Conservation (phyloP, 2,329 filamentous ascomycete genomes). For the Exophiala lecanii-corni region DNA sequence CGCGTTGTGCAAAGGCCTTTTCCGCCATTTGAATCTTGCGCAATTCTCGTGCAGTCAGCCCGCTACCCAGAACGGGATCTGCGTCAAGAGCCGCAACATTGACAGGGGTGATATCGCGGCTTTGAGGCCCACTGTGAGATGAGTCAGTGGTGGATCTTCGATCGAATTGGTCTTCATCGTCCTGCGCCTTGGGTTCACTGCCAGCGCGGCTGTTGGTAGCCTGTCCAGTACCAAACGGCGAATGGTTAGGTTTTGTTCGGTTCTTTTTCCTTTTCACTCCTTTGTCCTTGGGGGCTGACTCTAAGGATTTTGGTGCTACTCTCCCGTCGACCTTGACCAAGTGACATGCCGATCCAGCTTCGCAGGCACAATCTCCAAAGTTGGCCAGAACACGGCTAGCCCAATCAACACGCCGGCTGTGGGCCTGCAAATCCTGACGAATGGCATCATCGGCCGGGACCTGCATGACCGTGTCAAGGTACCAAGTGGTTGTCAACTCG, state of each 20-base stretch:
- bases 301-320: constrained; percentile 31
- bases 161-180: constrained; percentile 55
- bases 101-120: constrained; percentile 59
- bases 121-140: constrained; percentile 51
- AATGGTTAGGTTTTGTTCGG: constrained; percentile 44
- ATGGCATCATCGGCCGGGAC: constrained; percentile 13
- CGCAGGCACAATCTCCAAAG: constrained; percentile 48
- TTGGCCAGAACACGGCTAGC: constrained; percentile 46
- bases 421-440: constrained; percentile 22
- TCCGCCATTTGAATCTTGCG: constrained; percentile 61
- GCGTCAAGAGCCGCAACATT: constrained; percentile 43
- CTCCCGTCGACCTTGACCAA: constrained; percentile 43
- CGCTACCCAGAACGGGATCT: constrained; percentile 38
- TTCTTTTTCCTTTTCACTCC: constrained; percentile 48
- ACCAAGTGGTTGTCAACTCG: constrained; percentile 48
- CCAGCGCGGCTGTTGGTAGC: constrained; percentile 56
- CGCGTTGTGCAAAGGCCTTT: constrained; percentile 57
- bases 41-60: constrained; percentile 58
- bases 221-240: constrained; percentile 50
- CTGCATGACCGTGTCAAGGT: constrained; percentile 34
- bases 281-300: constrained; percentile 36
- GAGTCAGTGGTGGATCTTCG: constrained; percentile 55
- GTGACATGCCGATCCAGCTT: constrained; percentile 34
- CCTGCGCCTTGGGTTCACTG: constrained; percentile 51
- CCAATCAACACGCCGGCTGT: constrained; percentile 36